A percentile compares a stretch with the other conserved stretches of the same genome.
These are phyloP conservation scores for Geosmithia morbida DNA, from an alignment of 2,329 filamentous ascomycete genomes.

Conservation along the genomic window DNA sequence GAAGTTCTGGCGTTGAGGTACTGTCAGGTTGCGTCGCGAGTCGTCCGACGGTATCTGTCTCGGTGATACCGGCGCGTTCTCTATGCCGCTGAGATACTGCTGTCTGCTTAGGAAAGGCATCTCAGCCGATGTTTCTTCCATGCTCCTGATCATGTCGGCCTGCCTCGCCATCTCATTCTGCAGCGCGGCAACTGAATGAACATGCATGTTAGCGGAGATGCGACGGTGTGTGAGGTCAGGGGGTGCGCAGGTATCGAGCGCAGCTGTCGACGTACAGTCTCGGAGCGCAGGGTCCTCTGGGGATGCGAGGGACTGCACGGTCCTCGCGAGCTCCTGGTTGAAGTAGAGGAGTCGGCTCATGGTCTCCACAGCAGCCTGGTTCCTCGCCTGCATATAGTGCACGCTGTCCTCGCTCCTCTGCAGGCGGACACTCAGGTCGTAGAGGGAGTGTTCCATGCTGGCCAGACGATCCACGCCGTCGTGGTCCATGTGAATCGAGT, in stretches of 20 bases:
- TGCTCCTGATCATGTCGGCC: conserved; percentile 36
- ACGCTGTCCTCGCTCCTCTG: conserved; percentile 74
- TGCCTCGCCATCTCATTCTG: conserved; percentile 49
- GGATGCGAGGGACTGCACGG: conserved; percentile 59
- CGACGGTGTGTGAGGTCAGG: conserved; percentile 9
- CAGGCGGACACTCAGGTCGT: conserved; percentile 63
- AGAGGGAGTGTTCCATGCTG: conserved; percentile 67
- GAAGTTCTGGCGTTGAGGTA: conserved; percentile 46
- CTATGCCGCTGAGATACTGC: conserved; percentile 51
- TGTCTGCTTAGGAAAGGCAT: conserved; percentile 47
- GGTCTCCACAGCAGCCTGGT: conserved; percentile 69
- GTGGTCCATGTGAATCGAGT: conserved; percentile 50
- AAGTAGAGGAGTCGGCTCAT: conserved; percentile 58
- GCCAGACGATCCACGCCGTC: conserved; percentile 68
- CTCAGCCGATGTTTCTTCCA: conserved; percentile 47
- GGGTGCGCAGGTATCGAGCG: conserved; percentile 1
- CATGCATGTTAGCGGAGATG: conserved; percentile 14
- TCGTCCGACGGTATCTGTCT: conserved; percentile 80
- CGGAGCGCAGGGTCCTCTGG: conserved; percentile 65
- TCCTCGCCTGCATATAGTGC: conserved; percentile 64
- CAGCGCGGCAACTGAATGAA: conserved; percentile 31
- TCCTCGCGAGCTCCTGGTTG: conserved; percentile 71
- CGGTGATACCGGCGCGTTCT: conserved; percentile 73
- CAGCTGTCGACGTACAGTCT: conserved; percentile 50
- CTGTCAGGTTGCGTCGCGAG: conserved; percentile 57